Conservation (phyloP, 148 eudicot species). For the Rheum nobile region DNA sequence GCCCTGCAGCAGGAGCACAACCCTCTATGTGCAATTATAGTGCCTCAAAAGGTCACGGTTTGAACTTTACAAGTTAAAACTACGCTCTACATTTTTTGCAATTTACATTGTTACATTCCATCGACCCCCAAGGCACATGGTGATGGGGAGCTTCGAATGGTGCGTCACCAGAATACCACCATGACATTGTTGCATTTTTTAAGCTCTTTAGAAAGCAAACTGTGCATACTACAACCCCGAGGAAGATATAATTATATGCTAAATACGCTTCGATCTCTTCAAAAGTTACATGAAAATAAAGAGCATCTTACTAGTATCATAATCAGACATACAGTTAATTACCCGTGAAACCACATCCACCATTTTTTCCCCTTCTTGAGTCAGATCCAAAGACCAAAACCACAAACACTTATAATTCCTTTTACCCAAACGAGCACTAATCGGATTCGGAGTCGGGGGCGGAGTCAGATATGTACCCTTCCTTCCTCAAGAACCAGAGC, state of each 20-base stretch:
- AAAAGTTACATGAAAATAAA: not conserved
- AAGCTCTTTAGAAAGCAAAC: not conserved
- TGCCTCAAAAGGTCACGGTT: too few species aligned
- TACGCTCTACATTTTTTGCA: too few species aligned
- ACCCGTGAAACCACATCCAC: not conserved
- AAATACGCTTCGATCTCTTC: not conserved
- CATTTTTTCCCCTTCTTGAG: not conserved
- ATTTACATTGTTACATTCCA: too few species aligned
- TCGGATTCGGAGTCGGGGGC: not conserved
- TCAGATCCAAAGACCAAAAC: too few species aligned
- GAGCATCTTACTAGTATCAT: not conserved
- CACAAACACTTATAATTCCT: too few species aligned
- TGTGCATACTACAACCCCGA: not conserved
- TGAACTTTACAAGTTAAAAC: too few species aligned
- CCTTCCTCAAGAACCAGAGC: constrained; percentile 52
- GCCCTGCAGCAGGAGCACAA: too few species aligned
- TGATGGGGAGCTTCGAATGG: too few species aligned
- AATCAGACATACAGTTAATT: not conserved
- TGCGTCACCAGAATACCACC: not conserved
- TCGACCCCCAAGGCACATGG: too few species aligned
- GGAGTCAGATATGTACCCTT: constrained; percentile 28
- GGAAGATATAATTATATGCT: not conserved
- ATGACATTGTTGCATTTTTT: not conserved
- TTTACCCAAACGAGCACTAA: too few species aligned
- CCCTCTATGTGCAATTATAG: too few species aligned